Percentiles rank a stretch among this genome's conserved stretches.
These are phyloP conservation scores for Stropharia rugosoannulata DNA, from an alignment of 768 basidiomycete species.

Conservation along the genomic window DNA sequence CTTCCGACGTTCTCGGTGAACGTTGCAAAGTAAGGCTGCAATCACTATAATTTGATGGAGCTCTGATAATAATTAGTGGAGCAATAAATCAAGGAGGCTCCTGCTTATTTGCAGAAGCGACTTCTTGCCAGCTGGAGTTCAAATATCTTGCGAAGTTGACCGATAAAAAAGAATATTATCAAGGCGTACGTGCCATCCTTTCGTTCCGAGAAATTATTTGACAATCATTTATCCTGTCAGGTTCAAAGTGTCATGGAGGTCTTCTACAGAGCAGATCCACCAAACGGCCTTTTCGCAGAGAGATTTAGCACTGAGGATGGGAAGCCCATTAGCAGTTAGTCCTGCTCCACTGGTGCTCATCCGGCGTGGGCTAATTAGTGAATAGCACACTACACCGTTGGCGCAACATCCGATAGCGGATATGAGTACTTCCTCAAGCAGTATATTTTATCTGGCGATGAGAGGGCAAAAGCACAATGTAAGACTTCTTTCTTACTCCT, in stretches of 20 bases:
- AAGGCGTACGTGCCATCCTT: conserved; percentile 21
- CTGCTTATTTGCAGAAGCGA: conserved; percentile 35
- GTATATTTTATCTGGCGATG: conserved; percentile 54
- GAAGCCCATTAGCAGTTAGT: conserved; percentile 24
- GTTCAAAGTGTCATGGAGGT: conserved; percentile 37
- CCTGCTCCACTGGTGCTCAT: not conserved
- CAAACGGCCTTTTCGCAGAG: conserved; percentile 34
- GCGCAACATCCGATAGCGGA: conserved; percentile 60
- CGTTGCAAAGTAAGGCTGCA: conserved; percentile 39
- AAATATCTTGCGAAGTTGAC: conserved; percentile 73
- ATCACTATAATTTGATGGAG: not conserved
- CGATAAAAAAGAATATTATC: conserved; percentile 52
- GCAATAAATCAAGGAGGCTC: conserved; percentile 19
- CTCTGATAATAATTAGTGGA: conserved; percentile 19
- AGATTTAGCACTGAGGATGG: conserved; percentile 27
- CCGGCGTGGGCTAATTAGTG: not conserved
- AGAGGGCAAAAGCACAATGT: conserved; percentile 52
- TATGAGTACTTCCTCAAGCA: conserved; percentile 72
- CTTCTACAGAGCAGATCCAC: conserved; percentile 28
- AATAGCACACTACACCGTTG: conserved; percentile 48
- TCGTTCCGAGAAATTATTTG: not conserved
- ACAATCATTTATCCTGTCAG: conserved; percentile 12
- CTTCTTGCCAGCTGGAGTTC: conserved; percentile 71
- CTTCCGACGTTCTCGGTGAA: conserved; percentile 66
- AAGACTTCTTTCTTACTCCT: conserved; percentile 20